Conservation (phyloP, 2,329 filamentous ascomycete genomes). For the Chalara sp. region DNA sequence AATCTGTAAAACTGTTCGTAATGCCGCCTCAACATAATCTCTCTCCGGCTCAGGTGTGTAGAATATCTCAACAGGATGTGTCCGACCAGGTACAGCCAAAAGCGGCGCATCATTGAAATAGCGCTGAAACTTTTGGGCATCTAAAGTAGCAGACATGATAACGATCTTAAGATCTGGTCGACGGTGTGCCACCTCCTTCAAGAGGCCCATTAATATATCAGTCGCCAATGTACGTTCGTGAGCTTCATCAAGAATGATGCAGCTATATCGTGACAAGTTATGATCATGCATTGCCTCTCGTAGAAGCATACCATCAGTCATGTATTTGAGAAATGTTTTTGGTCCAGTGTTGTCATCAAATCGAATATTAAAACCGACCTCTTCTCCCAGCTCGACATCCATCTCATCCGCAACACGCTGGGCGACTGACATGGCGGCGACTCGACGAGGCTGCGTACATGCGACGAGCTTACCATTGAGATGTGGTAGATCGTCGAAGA, state of each 20-base stretch:
- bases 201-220: slow-evolving; percentile 91
- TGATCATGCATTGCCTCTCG: slow-evolving; percentile 96
- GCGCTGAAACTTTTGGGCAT: slow-evolving; percentile 94
- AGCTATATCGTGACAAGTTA: slow-evolving; percentile 85
- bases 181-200: slow-evolving; percentile 81
- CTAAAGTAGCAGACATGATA: slow-evolving; percentile 96
- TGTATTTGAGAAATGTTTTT: slow-evolving; percentile 95
- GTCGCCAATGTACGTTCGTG: slow-evolving; percentile 97
- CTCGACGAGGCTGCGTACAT: slow-evolving; percentile 95
- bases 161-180: slow-evolving; percentile 93
- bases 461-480: slow-evolving; percentile 82
- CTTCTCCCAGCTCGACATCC: slow-evolving; percentile 85
- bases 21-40: slow-evolving; percentile 93
- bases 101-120: slow-evolving; percentile 96
- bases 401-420: slow-evolving; percentile 97
- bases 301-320: slow-evolving; percentile 98
- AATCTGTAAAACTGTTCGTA: slow-evolving; percentile 93
- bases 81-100: slow-evolving; percentile 88
- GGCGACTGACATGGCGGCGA: slow-evolving; percentile 96
- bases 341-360: slow-evolving; percentile 91
- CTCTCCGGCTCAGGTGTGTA: slow-evolving; percentile 95
- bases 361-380: slow-evolving; percentile 97
- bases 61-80: slow-evolving; percentile 95
- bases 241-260: slow-evolving; percentile 96
- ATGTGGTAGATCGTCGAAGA: slow-evolving; percentile 93